Evolutionary conservation across 768 basidiomycete species (phyloP).

Genomic region (Tulasnella calospora): DNA sequence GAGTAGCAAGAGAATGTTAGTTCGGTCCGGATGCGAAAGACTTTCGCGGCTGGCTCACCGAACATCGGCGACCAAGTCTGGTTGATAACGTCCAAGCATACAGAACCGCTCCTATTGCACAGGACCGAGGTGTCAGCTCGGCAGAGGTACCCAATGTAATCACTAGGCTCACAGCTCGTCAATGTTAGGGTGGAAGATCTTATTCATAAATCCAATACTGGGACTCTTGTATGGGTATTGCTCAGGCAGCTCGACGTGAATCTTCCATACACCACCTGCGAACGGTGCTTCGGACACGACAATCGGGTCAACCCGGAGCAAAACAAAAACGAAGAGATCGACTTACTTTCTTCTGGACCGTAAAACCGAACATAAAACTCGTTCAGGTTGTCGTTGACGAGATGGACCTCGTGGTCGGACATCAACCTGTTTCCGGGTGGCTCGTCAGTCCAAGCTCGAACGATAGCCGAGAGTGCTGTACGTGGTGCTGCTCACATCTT

Average conservation of each 20-base stretch:
- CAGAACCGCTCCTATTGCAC: constrained; percentile 78
- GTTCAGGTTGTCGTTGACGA: constrained; percentile 98
- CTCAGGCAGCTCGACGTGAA: constrained; percentile 96
- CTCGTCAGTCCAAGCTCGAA: constrained; percentile 21
- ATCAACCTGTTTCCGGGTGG: constrained; percentile 60
- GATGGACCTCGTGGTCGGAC: constrained; percentile 96
- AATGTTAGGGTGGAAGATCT: constrained; percentile 99
- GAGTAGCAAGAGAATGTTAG: neutral
- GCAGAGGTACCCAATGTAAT: constrained; percentile 25
- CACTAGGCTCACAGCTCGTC: constrained; percentile 79
- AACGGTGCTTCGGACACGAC: constrained; percentile 61
- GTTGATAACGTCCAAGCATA: constrained; percentile 97
- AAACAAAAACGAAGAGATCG: neutral
- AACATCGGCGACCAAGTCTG: constrained; percentile 99
- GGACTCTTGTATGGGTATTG: constrained; percentile 99
- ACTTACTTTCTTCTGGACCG: constrained; percentile 88
- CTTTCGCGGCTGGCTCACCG: constrained; percentile 51
- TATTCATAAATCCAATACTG: constrained; percentile 99
- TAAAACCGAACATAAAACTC: constrained; percentile 97
- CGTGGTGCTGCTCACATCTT: constrained; percentile 66
- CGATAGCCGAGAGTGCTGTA: neutral
- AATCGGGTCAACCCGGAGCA: neutral
- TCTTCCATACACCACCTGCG: constrained; percentile 97
- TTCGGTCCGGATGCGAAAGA: neutral
- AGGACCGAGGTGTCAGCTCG: constrained; percentile 3